Percentiles rank a stretch among this genome's conserved stretches.
Conservation (phyloP, 768 basidiomycete genomes). For the Xanthoconium purpureum region DNA sequence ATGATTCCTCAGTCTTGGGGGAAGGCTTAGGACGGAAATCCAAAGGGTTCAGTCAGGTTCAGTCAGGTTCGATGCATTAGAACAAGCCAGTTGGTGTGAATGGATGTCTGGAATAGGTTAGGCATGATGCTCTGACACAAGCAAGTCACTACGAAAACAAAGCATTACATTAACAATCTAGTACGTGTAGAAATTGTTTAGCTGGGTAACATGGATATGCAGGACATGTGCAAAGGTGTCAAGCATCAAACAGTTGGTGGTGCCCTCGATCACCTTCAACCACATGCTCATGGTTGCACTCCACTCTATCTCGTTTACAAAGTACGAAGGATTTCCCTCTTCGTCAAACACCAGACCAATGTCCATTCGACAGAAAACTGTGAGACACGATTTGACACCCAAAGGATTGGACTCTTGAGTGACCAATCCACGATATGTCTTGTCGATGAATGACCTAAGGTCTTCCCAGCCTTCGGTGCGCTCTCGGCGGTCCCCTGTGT, state of each 20-base stretch:
- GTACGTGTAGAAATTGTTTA: neutral
- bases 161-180: neutral
- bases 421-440: neutral
- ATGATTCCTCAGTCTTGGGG: too few species aligned
- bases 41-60: too few species aligned
- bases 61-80: too few species aligned
- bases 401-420: neutral
- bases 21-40: too few species aligned
- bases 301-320: neutral
- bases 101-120: neutral
- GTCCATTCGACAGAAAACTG: neutral
- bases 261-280: neutral
- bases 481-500: neutral
- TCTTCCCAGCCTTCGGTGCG: too few species aligned
- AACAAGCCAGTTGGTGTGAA: too few species aligned
- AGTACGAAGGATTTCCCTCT: neutral
- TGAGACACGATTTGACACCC: neutral
- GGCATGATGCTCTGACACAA: too few species aligned
- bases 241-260: neutral
- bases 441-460: neutral
- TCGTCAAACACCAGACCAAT: neutral
- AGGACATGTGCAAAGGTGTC: neutral
- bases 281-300: too few species aligned
- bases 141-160: neutral
- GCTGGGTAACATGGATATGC: neutral